phyloP scores from a whole-genome alignment of 129 eudicot genomes.

The Helianthus tuberosus region DNA sequence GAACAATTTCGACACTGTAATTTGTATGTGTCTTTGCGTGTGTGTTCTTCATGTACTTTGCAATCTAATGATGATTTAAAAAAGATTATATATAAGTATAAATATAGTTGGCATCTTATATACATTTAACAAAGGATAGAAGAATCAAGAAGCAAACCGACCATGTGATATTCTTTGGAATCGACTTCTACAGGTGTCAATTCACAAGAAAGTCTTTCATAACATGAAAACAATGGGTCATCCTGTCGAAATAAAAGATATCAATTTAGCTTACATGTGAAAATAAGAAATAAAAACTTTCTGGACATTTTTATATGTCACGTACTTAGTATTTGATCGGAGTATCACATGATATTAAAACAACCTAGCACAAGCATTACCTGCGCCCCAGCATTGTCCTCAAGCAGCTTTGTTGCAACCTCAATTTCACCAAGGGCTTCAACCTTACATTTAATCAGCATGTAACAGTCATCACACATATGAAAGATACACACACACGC shows the following conservation, averaged over 20 bases:
- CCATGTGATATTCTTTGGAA: slow-evolving; percentile 80
- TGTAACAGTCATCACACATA: slow-evolving; percentile 3
- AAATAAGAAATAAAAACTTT: not conserved
- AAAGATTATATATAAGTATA: slow-evolving; percentile 6
- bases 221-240: slow-evolving; percentile 79
- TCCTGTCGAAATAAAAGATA: slow-evolving; percentile 37
- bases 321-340: not conserved
- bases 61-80: slow-evolving; percentile 46
- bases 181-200: slow-evolving; percentile 63
- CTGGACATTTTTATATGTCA: too few species aligned
- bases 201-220: slow-evolving; percentile 76
- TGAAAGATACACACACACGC: not conserved
- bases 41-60: slow-evolving; percentile 84
- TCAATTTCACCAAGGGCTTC: slow-evolving; percentile 97
- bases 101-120: not conserved
- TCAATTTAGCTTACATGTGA: not conserved
- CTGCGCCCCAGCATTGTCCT: slow-evolving; percentile 65
- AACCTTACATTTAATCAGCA: slow-evolving; percentile 53
- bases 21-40: slow-evolving; percentile 86
- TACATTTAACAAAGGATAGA: not conserved
- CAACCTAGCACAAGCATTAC: slow-evolving; percentile 39
- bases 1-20: slow-evolving; percentile 71
- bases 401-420: slow-evolving; percentile 89
- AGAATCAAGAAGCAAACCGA: slow-evolving; percentile 18
- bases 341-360: not conserved